These are phyloP conservation scores for Berberis vulgaris DNA, from an alignment of 164 flowering plant species.

Conservation along the genomic window DNA sequence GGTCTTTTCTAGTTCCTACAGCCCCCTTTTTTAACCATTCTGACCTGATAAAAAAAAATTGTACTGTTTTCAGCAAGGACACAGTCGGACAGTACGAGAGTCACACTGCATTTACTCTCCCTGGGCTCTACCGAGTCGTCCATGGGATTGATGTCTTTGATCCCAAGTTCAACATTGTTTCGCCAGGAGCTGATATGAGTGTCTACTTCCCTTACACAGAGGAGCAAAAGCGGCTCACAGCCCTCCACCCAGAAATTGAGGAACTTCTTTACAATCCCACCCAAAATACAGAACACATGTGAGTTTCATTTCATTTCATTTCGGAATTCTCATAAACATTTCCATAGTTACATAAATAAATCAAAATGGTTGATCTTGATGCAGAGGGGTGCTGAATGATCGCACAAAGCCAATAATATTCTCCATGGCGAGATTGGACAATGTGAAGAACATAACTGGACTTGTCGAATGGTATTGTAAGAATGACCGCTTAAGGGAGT, in stretches of 20 bases:
- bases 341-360: neutral
- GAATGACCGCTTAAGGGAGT: slow-evolving; percentile 57
- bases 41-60: neutral
- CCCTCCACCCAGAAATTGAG: slow-evolving; percentile 85
- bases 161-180: slow-evolving; percentile 98
- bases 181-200: slow-evolving; percentile 92
- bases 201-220: slow-evolving; percentile 85
- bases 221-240: slow-evolving; percentile 55
- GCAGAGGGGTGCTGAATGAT: slow-evolving; percentile 77
- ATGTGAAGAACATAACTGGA: slow-evolving; percentile 90
- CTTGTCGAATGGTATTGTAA: slow-evolving; percentile 92
- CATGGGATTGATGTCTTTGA: slow-evolving; percentile 95
- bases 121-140: slow-evolving; percentile 92
- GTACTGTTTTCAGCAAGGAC: slow-evolving; percentile 58
- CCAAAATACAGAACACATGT: slow-evolving; percentile 89
- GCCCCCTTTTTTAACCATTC: neutral
- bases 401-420: slow-evolving; percentile 81
- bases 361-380: neutral
- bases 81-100: slow-evolving; percentile 98
- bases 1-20: neutral
- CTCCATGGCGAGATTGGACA: slow-evolving; percentile 95
- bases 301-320: slow-evolving; percentile 12
- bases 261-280: slow-evolving; percentile 74
- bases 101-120: slow-evolving; percentile 90
- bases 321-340: neutral